These are phyloP conservation scores for Aureobasidium uvarum DNA, from an alignment of 2,329 filamentous ascomycete genomes.

Conservation along the genomic window DNA sequence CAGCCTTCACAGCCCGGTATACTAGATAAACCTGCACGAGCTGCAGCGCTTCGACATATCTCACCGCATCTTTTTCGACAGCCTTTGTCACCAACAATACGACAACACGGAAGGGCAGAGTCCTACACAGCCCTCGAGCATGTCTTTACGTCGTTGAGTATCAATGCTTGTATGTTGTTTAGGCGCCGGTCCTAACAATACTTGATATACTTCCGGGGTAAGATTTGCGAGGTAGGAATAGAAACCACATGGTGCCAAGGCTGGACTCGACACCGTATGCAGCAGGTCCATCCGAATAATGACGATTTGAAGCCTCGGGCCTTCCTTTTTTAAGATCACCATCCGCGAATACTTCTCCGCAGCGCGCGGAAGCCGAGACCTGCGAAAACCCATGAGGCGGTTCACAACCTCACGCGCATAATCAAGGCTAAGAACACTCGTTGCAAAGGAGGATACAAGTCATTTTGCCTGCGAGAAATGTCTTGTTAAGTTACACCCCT, in stretches of 20 bases:
- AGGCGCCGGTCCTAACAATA: slow-evolving; percentile 2
- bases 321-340: background rate
- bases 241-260: slow-evolving; percentile 1
- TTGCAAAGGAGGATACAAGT: background rate
- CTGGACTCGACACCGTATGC: slow-evolving; percentile 10
- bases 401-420: slow-evolving; percentile 18
- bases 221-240: background rate
- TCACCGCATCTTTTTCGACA: slow-evolving; percentile 8
- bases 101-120: no score
- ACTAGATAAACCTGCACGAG: slow-evolving; percentile 7
- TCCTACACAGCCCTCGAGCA: background rate
- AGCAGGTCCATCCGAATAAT: slow-evolving; percentile 19
- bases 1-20: background rate
- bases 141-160: background rate
- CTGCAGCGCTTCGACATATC: background rate
- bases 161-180: background rate
- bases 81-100: background rate
- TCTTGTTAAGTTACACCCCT: slow-evolving; percentile 14
- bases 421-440: slow-evolving; percentile 8
- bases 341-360: background rate
- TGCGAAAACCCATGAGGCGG: slow-evolving; percentile 12
- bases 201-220: background rate
- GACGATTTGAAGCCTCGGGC: slow-evolving; percentile 19
- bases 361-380: slow-evolving; percentile 7
- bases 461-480: background rate